A percentile compares a stretch with the other conserved stretches of the same genome.
phyloP scores from a whole-genome alignment of 495 filamentous ascomycete species.

The Cenococcum geophilum region DNA sequence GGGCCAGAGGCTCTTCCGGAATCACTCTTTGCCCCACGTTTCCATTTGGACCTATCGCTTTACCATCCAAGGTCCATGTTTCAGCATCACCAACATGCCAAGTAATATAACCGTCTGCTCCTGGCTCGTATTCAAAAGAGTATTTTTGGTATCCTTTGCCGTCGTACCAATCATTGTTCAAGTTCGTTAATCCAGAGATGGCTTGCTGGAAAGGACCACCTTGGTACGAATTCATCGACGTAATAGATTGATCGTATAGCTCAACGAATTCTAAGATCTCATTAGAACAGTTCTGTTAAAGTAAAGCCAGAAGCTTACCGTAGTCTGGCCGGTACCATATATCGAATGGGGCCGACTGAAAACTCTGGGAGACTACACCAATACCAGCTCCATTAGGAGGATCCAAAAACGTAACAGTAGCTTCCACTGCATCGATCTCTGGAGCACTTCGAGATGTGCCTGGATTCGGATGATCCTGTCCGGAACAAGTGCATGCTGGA shows the following conservation, averaged over 20 bases:
- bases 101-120: conserved; percentile 52
- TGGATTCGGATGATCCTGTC: conserved; percentile 62
- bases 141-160: conserved; percentile 65
- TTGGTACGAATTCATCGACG: conserved; percentile 57
- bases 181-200: conserved; percentile 61
- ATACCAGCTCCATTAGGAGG: conserved; percentile 43
- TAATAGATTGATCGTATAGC: conserved; percentile 54
- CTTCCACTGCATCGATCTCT: conserved; percentile 73
- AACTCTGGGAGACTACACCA: conserved; percentile 64
- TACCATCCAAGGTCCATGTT: conserved; percentile 61
- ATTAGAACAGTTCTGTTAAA: neutral
- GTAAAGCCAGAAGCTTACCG: conserved; percentile 36
- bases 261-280: conserved; percentile 49
- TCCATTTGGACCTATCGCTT: conserved; percentile 63
- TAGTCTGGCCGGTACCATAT: conserved; percentile 71
- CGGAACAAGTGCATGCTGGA: conserved; percentile 61
- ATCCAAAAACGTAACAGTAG: conserved; percentile 53
- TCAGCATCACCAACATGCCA: conserved; percentile 64
- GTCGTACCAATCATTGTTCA: conserved; percentile 75
- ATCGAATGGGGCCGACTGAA: conserved; percentile 70
- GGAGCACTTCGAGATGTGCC: conserved; percentile 67
- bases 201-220: conserved; percentile 70
- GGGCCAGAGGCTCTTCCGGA: conserved; percentile 62
- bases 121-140: conserved; percentile 67
- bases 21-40: conserved; percentile 66